Conservation (phyloP, 2,329 filamentous ascomycete species). For the Fusarium annulatum region DNA sequence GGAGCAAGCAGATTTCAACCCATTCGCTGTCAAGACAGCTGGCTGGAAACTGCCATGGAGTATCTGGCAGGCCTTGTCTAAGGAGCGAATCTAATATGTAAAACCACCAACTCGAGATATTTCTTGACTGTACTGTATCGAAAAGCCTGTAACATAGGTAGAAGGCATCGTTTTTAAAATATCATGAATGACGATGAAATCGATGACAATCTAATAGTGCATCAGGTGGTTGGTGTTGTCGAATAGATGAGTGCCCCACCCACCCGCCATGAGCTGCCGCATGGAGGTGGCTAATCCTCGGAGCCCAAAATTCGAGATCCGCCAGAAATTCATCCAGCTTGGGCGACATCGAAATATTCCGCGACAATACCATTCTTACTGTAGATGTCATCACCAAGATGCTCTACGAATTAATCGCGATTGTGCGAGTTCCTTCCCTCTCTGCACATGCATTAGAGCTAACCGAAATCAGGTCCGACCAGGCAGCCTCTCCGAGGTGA, state of each 20-base stretch:
- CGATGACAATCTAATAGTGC: not conserved
- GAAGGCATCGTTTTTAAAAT: constrained; percentile 10
- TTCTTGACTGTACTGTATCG: constrained; percentile 2
- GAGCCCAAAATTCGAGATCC: constrained; percentile 43
- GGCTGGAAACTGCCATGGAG: constrained; percentile 90
- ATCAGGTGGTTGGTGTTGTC: not conserved
- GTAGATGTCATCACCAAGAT: constrained; percentile 65
- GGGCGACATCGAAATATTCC: constrained; percentile 17
- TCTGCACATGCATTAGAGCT: not conserved
- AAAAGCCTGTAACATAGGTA: constrained; percentile 35
- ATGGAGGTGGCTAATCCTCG: constrained; percentile 47
- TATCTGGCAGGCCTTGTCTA: constrained; percentile 65
- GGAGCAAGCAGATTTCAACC: constrained; percentile 85
- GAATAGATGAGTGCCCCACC: constrained; percentile 11
- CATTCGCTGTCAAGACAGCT: constrained; percentile 71
- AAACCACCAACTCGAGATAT: not conserved
- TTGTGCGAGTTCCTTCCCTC: constrained; percentile 72
- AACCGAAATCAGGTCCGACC: constrained; percentile 78
- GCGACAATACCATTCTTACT: constrained; percentile 25
- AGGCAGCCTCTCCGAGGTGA: constrained; percentile 89
- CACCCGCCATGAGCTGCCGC: constrained; percentile 20
- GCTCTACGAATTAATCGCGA: constrained; percentile 97
- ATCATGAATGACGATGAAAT: constrained; percentile 12
- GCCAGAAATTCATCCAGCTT: constrained; percentile 40
- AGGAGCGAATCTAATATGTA: constrained; percentile 56